These are phyloP conservation scores for Sphaerulina populicola DNA, from an alignment of 2,329 filamentous ascomycete species.

Conservation along the genomic window DNA sequence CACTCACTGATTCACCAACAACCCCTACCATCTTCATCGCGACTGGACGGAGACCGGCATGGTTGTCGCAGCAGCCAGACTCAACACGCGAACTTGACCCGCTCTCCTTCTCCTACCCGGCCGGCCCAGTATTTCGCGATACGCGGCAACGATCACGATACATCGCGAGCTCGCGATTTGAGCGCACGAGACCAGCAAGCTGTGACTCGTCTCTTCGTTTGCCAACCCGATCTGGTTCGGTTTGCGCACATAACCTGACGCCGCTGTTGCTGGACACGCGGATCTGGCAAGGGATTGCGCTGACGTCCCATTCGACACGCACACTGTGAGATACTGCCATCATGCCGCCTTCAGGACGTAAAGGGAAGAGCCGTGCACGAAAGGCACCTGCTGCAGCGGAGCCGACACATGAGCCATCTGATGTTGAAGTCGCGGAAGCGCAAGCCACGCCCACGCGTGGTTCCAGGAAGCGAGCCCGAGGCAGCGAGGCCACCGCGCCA, in stretches of 20 bases:
- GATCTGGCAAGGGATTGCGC: not conserved
- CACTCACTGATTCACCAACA: not conserved
- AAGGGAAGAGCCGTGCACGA: slow-evolving; percentile 30
- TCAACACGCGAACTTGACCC: not conserved
- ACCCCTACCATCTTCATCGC: not conserved
- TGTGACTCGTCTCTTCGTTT: not conserved
- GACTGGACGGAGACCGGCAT: not conserved
- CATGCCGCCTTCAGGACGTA: slow-evolving; percentile 31
- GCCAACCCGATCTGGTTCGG: not conserved
- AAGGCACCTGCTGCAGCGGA: slow-evolving; percentile 24
- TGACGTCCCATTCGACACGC: not conserved
- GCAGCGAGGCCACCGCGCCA: slow-evolving; percentile 22
- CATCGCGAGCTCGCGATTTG: not conserved
- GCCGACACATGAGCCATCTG: slow-evolving; percentile 29
- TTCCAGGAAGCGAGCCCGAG: slow-evolving; percentile 39
- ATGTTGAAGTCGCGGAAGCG: slow-evolving; percentile 40
- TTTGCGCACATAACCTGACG: not conserved
- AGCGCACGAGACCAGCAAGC: not conserved
- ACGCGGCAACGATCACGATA: not conserved
- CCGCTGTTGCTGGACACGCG: not conserved
- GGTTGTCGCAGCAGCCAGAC: not conserved
- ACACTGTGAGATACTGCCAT: not conserved
- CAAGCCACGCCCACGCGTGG: slow-evolving; percentile 43
- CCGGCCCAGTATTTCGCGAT: not conserved
- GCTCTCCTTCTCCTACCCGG: not conserved